phyloP scores from a whole-genome alignment of 2,329 filamentous ascomycete species.

The Microdochium paspali region DNA sequence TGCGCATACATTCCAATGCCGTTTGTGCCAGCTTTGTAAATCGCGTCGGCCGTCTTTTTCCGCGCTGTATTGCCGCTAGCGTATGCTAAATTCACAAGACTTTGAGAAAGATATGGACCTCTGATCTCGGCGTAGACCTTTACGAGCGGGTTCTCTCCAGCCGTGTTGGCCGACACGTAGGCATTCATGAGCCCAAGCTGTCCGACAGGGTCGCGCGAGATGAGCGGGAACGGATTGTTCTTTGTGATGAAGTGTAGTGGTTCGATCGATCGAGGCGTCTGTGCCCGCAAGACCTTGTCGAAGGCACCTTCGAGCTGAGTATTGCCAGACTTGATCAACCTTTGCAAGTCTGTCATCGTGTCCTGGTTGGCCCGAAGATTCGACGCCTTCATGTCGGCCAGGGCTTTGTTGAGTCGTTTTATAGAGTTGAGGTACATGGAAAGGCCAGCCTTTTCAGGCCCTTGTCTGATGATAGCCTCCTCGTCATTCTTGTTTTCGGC shows the following conservation, averaged over 20 bases:
- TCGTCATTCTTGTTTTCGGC: slow-evolving; percentile 86
- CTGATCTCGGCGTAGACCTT: slow-evolving; percentile 80
- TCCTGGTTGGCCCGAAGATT: slow-evolving; percentile 89
- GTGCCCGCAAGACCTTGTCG: slow-evolving; percentile 61
- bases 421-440: slow-evolving; percentile 81
- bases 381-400: slow-evolving; percentile 76
- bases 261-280: slow-evolving; percentile 74
- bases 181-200: slow-evolving; percentile 70
- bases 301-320: slow-evolving; percentile 79
- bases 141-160: slow-evolving; percentile 60
- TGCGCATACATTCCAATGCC: slow-evolving; percentile 84
- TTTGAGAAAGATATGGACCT: slow-evolving; percentile 75
- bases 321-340: slow-evolving; percentile 69
- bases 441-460: slow-evolving; percentile 75
- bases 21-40: slow-evolving; percentile 83
- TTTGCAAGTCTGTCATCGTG: slow-evolving; percentile 70
- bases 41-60: slow-evolving; percentile 69
- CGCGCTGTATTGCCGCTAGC: slow-evolving; percentile 79
- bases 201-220: slow-evolving; percentile 68
- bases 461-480: slow-evolving; percentile 80
- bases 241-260: slow-evolving; percentile 91
- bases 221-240: slow-evolving; percentile 70
- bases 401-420: slow-evolving; percentile 78
- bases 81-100: slow-evolving; percentile 75
- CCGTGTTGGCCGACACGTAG: slow-evolving; percentile 55